Conservation (phyloP, 2,329 filamentous ascomycete species). For the Colletotrichum kahawae region DNA sequence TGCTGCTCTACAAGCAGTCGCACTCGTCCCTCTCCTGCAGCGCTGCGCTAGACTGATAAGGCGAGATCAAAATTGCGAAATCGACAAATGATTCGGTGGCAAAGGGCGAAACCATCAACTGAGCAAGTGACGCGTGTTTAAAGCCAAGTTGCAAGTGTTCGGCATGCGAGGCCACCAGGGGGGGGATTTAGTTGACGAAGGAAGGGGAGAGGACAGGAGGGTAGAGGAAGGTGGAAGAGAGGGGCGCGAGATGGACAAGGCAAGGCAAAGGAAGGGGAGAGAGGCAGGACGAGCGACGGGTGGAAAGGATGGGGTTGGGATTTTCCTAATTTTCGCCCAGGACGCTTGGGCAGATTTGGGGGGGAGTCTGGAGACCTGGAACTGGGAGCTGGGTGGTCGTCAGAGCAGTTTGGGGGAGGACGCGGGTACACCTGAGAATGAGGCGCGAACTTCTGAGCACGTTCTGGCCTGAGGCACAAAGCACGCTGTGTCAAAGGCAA, state of each 20-base stretch:
- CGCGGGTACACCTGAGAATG: conserved; percentile 20
- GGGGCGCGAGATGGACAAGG: conserved; percentile 4
- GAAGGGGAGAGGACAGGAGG: not conserved
- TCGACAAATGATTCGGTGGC: conserved; percentile 21
- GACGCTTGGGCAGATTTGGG: conserved; percentile 23
- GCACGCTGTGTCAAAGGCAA: not conserved
- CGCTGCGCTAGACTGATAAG: conserved; percentile 23
- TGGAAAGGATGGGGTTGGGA: conserved; percentile 30
- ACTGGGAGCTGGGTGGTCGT: not conserved
- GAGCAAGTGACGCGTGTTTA: not conserved
- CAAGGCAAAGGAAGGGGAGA: conserved; percentile 14
- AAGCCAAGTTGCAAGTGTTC: conserved; percentile 9
- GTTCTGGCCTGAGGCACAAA: conserved; percentile 16
- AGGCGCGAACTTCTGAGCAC: conserved; percentile 19
- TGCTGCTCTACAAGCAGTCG: not conserved
- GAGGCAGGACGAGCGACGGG: conserved; percentile 8
- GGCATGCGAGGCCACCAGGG: conserved; percentile 20
- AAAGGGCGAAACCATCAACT: conserved; percentile 22
- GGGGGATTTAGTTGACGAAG: conserved; percentile 4
- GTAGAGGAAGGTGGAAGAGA: conserved; percentile 5
- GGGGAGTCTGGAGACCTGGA: conserved; percentile 18
- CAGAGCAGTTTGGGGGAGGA: not conserved
- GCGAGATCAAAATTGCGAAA: conserved; percentile 8
- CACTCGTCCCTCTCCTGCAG: conserved; percentile 2
- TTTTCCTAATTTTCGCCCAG: conserved; percentile 27